Evolutionary conservation across 257 asterid genomes (phyloP).

Genomic region (Jaltomata sinuosa): DNA sequence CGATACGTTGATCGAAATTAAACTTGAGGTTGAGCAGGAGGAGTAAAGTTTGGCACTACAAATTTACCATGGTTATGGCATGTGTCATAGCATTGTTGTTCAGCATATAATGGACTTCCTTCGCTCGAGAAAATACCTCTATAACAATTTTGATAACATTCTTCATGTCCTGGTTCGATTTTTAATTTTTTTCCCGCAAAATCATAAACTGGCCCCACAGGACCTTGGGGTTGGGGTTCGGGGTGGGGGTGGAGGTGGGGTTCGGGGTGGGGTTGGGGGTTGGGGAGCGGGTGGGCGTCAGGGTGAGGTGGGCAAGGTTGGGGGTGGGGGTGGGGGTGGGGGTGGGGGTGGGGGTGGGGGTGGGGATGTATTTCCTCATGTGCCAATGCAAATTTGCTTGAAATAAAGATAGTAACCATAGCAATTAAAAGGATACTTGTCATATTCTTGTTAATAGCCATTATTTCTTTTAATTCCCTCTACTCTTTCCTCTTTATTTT

Average conservation of each 20-base stretch:
- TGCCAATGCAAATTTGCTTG: not conserved
- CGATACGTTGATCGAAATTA: not conserved
- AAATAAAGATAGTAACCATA: not conserved
- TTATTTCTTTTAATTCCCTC: not conserved
- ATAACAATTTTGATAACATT: not conserved
- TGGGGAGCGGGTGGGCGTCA: not conserved
- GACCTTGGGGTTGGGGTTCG: not conserved
- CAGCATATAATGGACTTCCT: conserved; percentile 4
- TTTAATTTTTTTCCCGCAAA: not conserved
- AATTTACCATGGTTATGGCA: not conserved
- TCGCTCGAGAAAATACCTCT: not conserved
- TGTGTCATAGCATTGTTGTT: not conserved
- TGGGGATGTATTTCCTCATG: not conserved
- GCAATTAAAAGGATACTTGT: not conserved
- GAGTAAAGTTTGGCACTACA: not conserved
- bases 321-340: not conserved
- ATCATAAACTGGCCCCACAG: not conserved
- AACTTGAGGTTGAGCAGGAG: not conserved
- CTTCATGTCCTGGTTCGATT: not conserved
- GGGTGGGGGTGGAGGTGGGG: not conserved
- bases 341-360: not conserved
- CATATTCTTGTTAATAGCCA: not conserved
- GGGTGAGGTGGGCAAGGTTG: too few species aligned
- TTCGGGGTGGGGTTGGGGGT: not conserved
- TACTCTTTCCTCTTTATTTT: not conserved